These are phyloP conservation scores for Erigeron philadelphicus DNA, from an alignment of 140 eudicot species.

Conservation along the genomic window DNA sequence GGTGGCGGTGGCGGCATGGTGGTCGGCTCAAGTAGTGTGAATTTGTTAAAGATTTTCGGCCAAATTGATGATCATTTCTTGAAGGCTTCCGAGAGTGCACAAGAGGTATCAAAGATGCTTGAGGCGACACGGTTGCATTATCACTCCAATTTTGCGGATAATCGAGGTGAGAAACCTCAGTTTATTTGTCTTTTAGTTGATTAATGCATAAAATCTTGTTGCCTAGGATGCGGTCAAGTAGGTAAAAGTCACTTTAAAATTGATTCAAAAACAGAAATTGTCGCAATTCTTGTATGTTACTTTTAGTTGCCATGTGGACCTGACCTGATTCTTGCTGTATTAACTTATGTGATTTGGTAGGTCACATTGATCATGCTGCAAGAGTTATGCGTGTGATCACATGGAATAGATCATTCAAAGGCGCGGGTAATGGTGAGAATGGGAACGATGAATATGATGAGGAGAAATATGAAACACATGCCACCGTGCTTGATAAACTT, in stretches of 20 bases:
- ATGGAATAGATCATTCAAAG: slow-evolving; percentile 84
- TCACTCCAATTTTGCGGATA: slow-evolving; percentile 93
- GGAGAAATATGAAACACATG: slow-evolving; percentile 84
- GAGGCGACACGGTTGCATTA: slow-evolving; percentile 93
- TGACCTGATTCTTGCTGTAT: not conserved
- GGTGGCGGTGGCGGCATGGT: slow-evolving; percentile 32
- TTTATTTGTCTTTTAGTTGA: not conserved
- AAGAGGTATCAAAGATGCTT: slow-evolving; percentile 91
- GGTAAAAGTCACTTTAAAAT: slow-evolving; percentile 5
- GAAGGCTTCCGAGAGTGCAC: slow-evolving; percentile 87
- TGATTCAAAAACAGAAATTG: not conserved
- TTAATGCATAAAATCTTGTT: not conserved
- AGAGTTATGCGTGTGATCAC: slow-evolving; percentile 99
- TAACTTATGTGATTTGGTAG: slow-evolving; percentile 35
- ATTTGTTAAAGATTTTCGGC: slow-evolving; percentile 61
- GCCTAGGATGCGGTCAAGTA: not conserved
- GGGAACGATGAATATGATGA: slow-evolving; percentile 58
- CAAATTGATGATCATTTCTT: slow-evolving; percentile 86
- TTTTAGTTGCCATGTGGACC: not conserved
- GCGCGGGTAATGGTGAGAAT: slow-evolving; percentile 58
- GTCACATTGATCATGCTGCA: slow-evolving; percentile 93
- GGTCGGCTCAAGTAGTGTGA: slow-evolving; percentile 43
- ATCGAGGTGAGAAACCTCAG: slow-evolving; percentile 51
- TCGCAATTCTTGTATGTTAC: not conserved
- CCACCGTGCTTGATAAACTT: slow-evolving; percentile 87